These are phyloP conservation scores for Paramecium biaurelia DNA, from an alignment of 73 alveolate species.

Conservation along the genomic window DNA sequence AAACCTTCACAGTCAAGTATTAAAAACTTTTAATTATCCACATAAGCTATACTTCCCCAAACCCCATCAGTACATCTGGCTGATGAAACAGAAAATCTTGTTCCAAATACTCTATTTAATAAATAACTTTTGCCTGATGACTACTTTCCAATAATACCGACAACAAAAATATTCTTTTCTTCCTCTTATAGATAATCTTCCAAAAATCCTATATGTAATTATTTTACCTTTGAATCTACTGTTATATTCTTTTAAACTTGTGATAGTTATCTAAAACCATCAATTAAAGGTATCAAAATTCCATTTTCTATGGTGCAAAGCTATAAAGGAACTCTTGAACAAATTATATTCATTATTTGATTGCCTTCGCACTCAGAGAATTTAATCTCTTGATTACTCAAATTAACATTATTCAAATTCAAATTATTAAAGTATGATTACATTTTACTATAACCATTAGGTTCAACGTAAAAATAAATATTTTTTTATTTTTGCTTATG, in stretches of 20 bases:
- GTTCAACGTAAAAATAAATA: not conserved
- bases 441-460: not conserved
- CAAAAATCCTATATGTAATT: not conserved
- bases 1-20: constrained; percentile 79
- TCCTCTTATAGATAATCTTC: not conserved
- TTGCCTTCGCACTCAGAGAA: not conserved
- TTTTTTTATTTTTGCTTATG: not conserved
- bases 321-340: not conserved
- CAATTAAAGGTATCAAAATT: not conserved
- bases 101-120: constrained; percentile 75
- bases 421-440: not conserved
- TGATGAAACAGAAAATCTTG: constrained; percentile 77
- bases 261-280: not conserved
- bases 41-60: constrained; percentile 64
- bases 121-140: constrained; percentile 76
- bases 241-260: not conserved
- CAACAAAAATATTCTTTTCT: not conserved
- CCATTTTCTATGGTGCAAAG: not conserved
- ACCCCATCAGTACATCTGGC: constrained; percentile 84
- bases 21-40: constrained; percentile 6
- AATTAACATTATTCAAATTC: not conserved
- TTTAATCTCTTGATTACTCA: not conserved
- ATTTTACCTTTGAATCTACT: not conserved
- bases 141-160: constrained; percentile 58
- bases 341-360: not conserved